Evolutionary conservation across 2,329 filamentous ascomycete genomes (phyloP).

Genomic region (Cladosporium austrohemisphaericum): DNA sequence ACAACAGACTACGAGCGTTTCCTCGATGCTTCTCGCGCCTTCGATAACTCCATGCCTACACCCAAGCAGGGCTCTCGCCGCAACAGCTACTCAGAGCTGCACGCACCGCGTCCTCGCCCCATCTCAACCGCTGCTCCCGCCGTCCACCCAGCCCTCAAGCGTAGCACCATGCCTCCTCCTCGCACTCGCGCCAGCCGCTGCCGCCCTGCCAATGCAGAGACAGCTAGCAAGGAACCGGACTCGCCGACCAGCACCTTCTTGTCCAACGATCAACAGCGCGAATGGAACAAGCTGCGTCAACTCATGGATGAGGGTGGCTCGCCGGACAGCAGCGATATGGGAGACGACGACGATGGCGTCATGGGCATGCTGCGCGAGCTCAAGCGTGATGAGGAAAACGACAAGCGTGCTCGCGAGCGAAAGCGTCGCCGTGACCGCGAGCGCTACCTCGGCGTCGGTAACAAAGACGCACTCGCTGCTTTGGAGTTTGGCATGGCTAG

Average conservation of each 20-base stretch:
- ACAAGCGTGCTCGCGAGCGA: background rate
- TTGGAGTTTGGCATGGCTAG: background rate
- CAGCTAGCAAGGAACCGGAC: background rate
- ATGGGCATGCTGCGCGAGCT: constrained; percentile 13
- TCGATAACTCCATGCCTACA: constrained; percentile 8
- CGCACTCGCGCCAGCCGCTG: constrained; percentile 1
- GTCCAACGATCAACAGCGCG: constrained; percentile 2
- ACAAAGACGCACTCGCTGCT: background rate
- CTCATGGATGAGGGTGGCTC: background rate
- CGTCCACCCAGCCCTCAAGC: background rate
- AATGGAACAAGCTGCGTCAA: constrained; percentile 8
- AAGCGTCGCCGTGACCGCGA: background rate
- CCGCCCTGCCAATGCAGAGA: background rate
- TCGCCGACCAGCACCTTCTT: background rate
- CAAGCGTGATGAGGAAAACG: background rate
- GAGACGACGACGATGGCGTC: constrained; percentile 8
- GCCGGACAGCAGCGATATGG: background rate
- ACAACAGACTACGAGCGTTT: constrained; percentile 11
- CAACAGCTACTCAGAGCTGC: background rate
- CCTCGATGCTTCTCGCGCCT: constrained; percentile 10
- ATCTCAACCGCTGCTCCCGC: constrained; percentile 1
- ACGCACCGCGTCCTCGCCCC: background rate
- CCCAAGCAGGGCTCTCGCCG: background rate
- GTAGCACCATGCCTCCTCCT: background rate
- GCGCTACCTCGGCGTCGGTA: background rate